These are phyloP conservation scores for Penicillium sp. DNA, from an alignment of 2,329 filamentous ascomycete species.

Conservation along the genomic window DNA sequence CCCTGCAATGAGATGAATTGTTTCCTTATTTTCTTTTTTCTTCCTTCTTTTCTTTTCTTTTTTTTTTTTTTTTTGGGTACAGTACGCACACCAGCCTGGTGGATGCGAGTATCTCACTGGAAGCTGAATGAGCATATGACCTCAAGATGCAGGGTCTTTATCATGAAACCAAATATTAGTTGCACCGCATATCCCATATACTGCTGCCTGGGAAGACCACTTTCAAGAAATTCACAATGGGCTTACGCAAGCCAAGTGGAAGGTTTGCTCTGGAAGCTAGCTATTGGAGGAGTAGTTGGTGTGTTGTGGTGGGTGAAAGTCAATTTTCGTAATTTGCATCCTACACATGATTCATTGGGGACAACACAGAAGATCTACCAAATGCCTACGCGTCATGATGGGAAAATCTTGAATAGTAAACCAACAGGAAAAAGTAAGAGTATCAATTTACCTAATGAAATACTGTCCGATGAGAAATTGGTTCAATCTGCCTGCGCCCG, in stretches of 20 bases:
- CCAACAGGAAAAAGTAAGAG: background rate
- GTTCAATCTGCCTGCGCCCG: background rate
- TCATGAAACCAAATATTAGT: background rate
- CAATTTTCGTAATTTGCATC: background rate
- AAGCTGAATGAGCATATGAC: background rate
- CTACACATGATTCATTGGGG: background rate
- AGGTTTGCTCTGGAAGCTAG: background rate
- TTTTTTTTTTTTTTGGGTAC: too few species aligned
- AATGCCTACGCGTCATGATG: background rate
- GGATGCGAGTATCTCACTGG: background rate
- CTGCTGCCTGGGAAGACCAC: background rate
- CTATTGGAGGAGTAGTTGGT: background rate
- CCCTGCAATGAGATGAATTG: background rate
- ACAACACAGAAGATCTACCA: background rate
- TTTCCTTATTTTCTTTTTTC: too few species aligned
- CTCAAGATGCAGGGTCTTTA: background rate
- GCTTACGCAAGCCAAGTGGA: background rate
- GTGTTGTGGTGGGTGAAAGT: background rate
- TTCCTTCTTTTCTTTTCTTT: too few species aligned
- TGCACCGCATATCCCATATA: background rate
- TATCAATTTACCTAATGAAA: background rate
- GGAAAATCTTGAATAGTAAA: background rate
- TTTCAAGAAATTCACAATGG: background rate
- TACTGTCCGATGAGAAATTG: background rate
- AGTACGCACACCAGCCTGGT: background rate